A percentile compares a stretch with the other conserved stretches of the same genome.
Conservation (phyloP, 2,329 filamentous ascomycete genomes). For the Xylariaceae sp. region DNA sequence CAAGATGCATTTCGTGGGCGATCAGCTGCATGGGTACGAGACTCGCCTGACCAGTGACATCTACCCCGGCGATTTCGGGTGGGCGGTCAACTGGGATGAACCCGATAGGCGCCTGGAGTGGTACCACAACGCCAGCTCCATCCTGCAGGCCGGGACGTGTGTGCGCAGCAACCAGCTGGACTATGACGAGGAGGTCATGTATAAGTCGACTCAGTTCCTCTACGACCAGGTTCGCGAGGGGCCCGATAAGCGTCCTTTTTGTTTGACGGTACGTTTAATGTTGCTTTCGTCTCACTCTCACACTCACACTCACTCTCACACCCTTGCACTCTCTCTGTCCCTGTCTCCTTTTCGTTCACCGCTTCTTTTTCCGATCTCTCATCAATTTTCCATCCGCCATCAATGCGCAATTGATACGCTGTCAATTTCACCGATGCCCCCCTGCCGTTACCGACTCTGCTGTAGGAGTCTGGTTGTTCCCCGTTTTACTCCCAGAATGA, state of each 20-base stretch:
- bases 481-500: not conserved
- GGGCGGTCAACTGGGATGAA: constrained; percentile 94
- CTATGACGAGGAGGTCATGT: constrained; percentile 95
- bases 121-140: constrained; percentile 95
- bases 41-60: constrained; percentile 91
- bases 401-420: no score
- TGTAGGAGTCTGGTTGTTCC: no score
- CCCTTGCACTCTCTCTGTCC: no score
- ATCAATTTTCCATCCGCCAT: no score
- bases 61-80: constrained; percentile 90
- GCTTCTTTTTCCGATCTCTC: no score
- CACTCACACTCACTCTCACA: not conserved
- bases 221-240: constrained; percentile 87
- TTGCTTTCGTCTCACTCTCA: not conserved
- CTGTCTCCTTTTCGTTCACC: no score
- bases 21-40: constrained; percentile 93
- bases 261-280: constrained; percentile 60
- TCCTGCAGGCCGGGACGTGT: constrained; percentile 83
- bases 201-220: constrained; percentile 81
- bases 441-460: no score
- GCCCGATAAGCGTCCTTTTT: constrained; percentile 70
- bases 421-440: no score
- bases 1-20: constrained; percentile 97
- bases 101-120: constrained; percentile 82
- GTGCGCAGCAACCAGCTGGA: constrained; percentile 92